Conservation (phyloP, 768 basidiomycete genomes). For the Fibroporia radiculosa region DNA sequence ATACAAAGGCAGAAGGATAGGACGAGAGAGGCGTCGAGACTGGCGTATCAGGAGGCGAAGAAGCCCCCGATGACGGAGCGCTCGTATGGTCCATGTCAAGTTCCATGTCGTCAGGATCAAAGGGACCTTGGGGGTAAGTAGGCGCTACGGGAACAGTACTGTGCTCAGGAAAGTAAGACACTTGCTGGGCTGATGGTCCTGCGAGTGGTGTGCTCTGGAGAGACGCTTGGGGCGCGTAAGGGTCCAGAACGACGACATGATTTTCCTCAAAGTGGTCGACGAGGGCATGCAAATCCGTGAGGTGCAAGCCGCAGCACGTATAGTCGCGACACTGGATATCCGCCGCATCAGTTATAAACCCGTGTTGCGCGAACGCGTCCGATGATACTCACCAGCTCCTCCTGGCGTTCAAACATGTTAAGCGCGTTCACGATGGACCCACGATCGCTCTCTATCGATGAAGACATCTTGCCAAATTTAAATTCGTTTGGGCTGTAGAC, state of each 20-base stretch:
- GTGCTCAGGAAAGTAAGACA: conserved; percentile 18
- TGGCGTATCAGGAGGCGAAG: conserved; percentile 38
- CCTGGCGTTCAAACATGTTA: conserved; percentile 58
- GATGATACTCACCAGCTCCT: conserved; percentile 52
- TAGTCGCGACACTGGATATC: conserved; percentile 71
- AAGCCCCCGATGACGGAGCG: conserved; percentile 26
- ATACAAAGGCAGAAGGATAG: conserved; percentile 17
- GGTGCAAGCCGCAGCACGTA: conserved; percentile 78
- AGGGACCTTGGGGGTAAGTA: conserved; percentile 32
- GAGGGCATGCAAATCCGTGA: conserved; percentile 72
- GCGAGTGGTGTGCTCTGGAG: conserved; percentile 9
- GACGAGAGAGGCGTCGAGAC: conserved; percentile 34
- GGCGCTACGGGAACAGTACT: conserved; percentile 8
- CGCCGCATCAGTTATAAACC: neutral
- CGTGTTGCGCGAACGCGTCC: neutral
- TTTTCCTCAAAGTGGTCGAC: conserved; percentile 90
- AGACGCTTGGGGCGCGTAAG: conserved; percentile 23
- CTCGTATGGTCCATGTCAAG: conserved; percentile 49
- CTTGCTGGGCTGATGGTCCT: conserved; percentile 5
- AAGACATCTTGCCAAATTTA: conserved; percentile 36
- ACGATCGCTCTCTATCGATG: conserved; percentile 55
- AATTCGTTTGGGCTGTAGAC: conserved; percentile 36
- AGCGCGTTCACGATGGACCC: conserved; percentile 58
- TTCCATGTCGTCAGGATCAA: conserved; percentile 80
- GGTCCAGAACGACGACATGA: conserved; percentile 69